Evolutionary conservation across 352 stramenopile genomes (phyloP).

Genomic region (Globisporangium paroecandrum): DNA sequence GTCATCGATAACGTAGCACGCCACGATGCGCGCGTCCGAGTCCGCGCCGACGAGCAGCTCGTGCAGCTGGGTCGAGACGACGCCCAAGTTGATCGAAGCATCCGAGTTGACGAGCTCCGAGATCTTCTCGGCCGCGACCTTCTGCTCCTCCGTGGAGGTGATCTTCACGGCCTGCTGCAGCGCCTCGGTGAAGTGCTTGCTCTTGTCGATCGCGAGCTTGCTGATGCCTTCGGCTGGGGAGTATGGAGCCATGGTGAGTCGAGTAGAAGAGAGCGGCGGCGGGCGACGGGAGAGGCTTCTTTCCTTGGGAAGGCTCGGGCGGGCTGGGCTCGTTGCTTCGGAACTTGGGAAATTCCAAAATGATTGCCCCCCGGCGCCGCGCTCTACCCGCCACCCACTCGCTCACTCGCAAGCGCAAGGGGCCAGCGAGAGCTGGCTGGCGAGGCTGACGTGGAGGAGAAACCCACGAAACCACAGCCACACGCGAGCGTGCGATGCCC

Average conservation of each 20-base stretch:
- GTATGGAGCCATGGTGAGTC: slow-evolving; percentile 76
- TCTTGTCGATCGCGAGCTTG: slow-evolving; percentile 87
- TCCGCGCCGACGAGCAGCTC: slow-evolving; percentile 51
- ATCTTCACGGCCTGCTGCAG: slow-evolving; percentile 74
- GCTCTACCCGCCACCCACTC: slow-evolving; percentile 11
- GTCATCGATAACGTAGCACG: slow-evolving; percentile 74
- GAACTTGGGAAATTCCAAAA: slow-evolving; percentile 82
- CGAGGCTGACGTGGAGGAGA: neutral
- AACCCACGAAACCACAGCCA: slow-evolving; percentile 1
- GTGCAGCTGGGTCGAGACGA: slow-evolving; percentile 68
- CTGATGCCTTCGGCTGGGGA: slow-evolving; percentile 76
- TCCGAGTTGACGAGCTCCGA: slow-evolving; percentile 74
- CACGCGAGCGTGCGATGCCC: neutral
- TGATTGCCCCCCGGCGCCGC: slow-evolving; percentile 26
- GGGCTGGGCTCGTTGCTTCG: slow-evolving; percentile 26
- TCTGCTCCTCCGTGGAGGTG: slow-evolving; percentile 62
- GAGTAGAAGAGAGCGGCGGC: slow-evolving; percentile 17
- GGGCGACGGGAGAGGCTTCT: slow-evolving; percentile 1
- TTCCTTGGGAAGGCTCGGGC: slow-evolving; percentile 15
- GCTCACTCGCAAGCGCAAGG: neutral
- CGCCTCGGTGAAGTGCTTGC: slow-evolving; percentile 87
- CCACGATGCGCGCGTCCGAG: slow-evolving; percentile 65
- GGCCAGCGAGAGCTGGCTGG: neutral
- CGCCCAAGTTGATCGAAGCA: slow-evolving; percentile 67
- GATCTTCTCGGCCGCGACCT: slow-evolving; percentile 82